Base-by-base conservation (phyloP, 2,329 filamentous ascomycete genomes). In the Fusarium nelsonii region DNA sequence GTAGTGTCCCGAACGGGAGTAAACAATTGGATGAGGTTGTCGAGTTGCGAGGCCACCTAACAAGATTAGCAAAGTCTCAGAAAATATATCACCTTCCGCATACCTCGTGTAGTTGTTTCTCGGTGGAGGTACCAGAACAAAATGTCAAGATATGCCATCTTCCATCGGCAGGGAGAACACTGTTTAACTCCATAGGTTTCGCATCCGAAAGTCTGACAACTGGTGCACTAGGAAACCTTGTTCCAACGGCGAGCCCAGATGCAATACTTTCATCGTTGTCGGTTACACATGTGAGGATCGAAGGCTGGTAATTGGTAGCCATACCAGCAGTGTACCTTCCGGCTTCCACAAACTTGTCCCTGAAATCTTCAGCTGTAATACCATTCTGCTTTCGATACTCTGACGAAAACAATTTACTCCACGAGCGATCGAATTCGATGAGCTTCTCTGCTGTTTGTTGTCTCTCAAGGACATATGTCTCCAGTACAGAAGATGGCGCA, bases 381-480 rank as follows among this genome's bases (percentile, higher is more conserved):
- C 65, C 61, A 3, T 68, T 46, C 11, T 56, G 15, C 3, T 63
- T 71, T 8, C 64, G 48, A 1, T 74, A 60, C 2, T 67, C 65
- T 0, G 65, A 60, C 0, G 70, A 71, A 28, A 75, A 75, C 4
- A 75, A 18, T 4, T 63, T 63, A 2, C 70, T 69, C 14, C 69
- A 74, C 0, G 65, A 81, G 6, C 78, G 75, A 58, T 84, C 82
- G 36, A 84, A 84, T n/a, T 81, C 75, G 50, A 84, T 83, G 0
- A 84, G 78, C 8, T 82, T 78, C 37, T 79, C 73, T 1, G 82
- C 83, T 4, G 83, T 79, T 15, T 82, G 79, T 34, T 72, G 85
- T 78, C 87, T 80, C 64, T 89, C 87, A 10, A 76, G 58, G 28
- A 84, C 81, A 59, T 88, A 88, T 0, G 84, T 86, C 3, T 79